These are phyloP conservation scores for Kodamaea kakaduensis DNA, from an alignment of 805 yeast species.

Conservation along the genomic window DNA sequence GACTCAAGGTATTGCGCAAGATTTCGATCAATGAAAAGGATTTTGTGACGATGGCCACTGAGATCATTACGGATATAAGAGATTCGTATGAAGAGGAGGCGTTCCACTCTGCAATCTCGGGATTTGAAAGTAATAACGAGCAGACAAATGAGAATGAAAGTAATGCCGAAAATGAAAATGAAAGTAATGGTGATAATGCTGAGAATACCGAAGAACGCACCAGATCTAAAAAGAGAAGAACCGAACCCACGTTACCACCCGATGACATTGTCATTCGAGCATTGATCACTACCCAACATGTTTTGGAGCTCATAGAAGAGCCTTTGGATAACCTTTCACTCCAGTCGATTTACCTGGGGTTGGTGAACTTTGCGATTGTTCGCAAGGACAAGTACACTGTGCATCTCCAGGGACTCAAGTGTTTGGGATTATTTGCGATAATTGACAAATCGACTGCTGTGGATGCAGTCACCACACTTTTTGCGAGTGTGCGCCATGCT, in stretches of 20 bases:
- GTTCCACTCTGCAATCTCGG: constrained; percentile 23
- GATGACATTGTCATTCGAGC: constrained; percentile 56
- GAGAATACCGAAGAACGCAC: constrained; percentile 22
- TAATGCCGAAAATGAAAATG: constrained; percentile 28
- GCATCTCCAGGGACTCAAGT: constrained; percentile 64
- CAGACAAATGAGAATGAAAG: constrained; percentile 25
- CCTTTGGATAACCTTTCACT: constrained; percentile 61
- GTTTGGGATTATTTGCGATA: constrained; percentile 77
- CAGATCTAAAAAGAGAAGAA: constrained; percentile 24
- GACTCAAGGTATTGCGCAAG: constrained; percentile 63
- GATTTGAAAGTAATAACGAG: constrained; percentile 17
- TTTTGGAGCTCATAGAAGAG: constrained; percentile 63
- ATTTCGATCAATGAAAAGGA: constrained; percentile 78
- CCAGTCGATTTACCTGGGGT: constrained; percentile 66
- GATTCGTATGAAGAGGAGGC: constrained; percentile 52
- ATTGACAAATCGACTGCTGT: constrained; percentile 44
- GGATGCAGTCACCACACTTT: constrained; percentile 61
- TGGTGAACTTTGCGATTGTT: constrained; percentile 70
- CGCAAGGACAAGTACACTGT: constrained; percentile 43
- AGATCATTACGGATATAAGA: constrained; percentile 78
- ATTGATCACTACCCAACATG: constrained; percentile 61
- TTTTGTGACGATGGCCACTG: constrained; percentile 79
- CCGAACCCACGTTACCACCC: constrained; percentile 40
- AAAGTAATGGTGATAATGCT: constrained; percentile 33
- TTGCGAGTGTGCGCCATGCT: constrained; percentile 67